Conservation (phyloP, 208 protist genomes). For the Trypanosoma avium region DNA sequence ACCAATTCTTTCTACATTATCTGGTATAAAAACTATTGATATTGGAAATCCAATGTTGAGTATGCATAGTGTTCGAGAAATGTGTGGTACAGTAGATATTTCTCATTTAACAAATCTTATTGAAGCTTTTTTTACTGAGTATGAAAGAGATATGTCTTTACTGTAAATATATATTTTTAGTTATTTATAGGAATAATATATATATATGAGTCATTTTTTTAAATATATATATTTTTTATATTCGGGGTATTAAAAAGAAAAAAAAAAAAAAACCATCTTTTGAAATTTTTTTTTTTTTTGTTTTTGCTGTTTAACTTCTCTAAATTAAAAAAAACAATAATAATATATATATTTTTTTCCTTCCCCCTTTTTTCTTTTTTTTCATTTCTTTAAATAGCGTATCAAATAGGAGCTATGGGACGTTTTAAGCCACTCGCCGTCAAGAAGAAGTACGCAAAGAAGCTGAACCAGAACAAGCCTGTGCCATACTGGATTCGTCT, state of each 20-base stretch:
- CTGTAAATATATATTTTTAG: neutral
- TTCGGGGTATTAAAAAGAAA: too few relatives aligned
- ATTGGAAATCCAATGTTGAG: slow-evolving; percentile 95
- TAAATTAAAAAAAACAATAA: slow-evolving; percentile 20
- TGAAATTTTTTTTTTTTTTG: too few relatives aligned
- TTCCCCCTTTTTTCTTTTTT: slow-evolving; percentile 17
- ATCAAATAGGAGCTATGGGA: slow-evolving; percentile 49
- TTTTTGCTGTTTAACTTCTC: neutral
- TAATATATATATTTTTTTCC: too few relatives aligned
- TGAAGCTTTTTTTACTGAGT: slow-evolving; percentile 77
- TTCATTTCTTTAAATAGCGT: neutral
- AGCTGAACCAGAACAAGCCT: slow-evolving; percentile 93
- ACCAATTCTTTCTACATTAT: slow-evolving; percentile 91
- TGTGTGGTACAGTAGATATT: slow-evolving; percentile 93
- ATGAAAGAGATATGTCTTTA: slow-evolving; percentile 39
- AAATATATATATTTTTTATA: too few relatives aligned
- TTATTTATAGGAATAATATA: neutral
- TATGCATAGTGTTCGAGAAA: slow-evolving; percentile 98
- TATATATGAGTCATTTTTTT: too few relatives aligned
- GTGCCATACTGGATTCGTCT: slow-evolving; percentile 94
- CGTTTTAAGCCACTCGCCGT: slow-evolving; percentile 91
- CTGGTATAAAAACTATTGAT: slow-evolving; percentile 96
- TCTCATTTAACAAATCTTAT: slow-evolving; percentile 83
- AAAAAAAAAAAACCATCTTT: too few relatives aligned
- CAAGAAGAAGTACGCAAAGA: slow-evolving; percentile 95